Base-by-base conservation (phyloP, 306 rosid species). In the Quercus ilex region DNA sequence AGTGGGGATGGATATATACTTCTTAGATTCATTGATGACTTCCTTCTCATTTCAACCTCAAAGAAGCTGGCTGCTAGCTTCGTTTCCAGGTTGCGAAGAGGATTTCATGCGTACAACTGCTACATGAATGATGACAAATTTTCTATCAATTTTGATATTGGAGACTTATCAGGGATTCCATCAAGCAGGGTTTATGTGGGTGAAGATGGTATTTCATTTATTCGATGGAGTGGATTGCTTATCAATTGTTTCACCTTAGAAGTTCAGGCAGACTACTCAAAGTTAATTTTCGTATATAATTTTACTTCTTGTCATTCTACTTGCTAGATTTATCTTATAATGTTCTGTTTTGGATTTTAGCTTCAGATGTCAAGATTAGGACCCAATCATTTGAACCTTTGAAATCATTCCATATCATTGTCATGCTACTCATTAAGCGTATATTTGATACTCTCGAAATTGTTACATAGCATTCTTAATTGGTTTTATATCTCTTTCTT, bases 141-240 rank as follows among this genome's bases (percentile, higher is more conserved):
- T 71, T 87, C 90, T 74, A 75, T 86, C 33, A 92, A 92, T 85
- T 94, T 94, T 85, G 88, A 91, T 80, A 73, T 81, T 25, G 85
- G 81, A 57, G 82, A 79, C 67, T 71, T 78, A 65, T 69, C 86
- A 11, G 73, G 84, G 30, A 43, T 65, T 62, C 79, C 82, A 53
- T 85, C 86, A 57, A 90, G 81, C 55, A 87, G 90, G 86, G 82
- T 85, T 58, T 85, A 53, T 33, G 80, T 63, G 77, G 85, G 93
- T 56, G 85, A 86, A 70, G 90, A 90, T 65, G 87, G 89, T 74
- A 49, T 77, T 79, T 88, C 94, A 81, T 91, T 92, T 79, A 82
- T 94, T 76, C 86, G 77, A 65, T 92, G 97, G 97, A 89, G 97
- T 88, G 99, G 99, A 74, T 87, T 94, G 88, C 97, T 92, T 67